Conservation (phyloP, 2,329 filamentous ascomycete species). For the Amphichorda felina region DNA sequence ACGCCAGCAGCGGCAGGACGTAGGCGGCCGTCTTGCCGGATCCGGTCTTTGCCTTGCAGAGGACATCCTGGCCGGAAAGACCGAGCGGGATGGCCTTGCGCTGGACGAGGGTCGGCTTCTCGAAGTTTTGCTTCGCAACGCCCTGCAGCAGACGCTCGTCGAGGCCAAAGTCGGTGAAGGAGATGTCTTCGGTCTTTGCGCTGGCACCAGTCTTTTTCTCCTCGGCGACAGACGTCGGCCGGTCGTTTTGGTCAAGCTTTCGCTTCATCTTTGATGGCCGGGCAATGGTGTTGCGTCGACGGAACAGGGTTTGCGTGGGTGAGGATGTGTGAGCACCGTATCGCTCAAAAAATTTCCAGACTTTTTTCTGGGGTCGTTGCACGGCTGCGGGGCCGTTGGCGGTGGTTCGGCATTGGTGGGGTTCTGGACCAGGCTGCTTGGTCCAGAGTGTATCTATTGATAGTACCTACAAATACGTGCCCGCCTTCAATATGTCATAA, state of each 20-base stretch:
- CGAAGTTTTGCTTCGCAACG: conserved; percentile 72
- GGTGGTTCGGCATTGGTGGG: neutral
- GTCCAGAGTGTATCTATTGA: no score
- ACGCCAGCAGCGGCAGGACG: conserved; percentile 76
- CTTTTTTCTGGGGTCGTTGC: conserved; percentile 1
- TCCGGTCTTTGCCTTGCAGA: conserved; percentile 87
- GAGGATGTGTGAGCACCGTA: neutral
- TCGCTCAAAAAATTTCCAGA: conserved; percentile 1
- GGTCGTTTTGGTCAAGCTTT: conserved; percentile 46
- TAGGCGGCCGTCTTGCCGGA: conserved; percentile 98
- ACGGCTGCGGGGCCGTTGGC: neutral
- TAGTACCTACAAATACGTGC: no score
- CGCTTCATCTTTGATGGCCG: conserved; percentile 40
- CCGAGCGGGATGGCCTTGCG: conserved; percentile 78
- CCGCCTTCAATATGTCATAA: no score
- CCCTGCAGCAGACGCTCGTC: conserved; percentile 81
- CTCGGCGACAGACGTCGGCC: conserved; percentile 22
- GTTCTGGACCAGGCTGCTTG: no score
- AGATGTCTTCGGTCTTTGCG: conserved; percentile 23
- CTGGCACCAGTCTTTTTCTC: conserved; percentile 13
- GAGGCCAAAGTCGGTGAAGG: conserved; percentile 68
- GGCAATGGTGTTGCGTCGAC: neutral
- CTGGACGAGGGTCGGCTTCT: conserved; percentile 81
- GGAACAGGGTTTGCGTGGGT: neutral
- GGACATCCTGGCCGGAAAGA: conserved; percentile 75